A percentile compares a stretch with the other conserved stretches of the same genome.
These are phyloP conservation scores for Penicillium frequentans DNA, from an alignment of 2,329 filamentous ascomycete genomes.

Conservation along the genomic window DNA sequence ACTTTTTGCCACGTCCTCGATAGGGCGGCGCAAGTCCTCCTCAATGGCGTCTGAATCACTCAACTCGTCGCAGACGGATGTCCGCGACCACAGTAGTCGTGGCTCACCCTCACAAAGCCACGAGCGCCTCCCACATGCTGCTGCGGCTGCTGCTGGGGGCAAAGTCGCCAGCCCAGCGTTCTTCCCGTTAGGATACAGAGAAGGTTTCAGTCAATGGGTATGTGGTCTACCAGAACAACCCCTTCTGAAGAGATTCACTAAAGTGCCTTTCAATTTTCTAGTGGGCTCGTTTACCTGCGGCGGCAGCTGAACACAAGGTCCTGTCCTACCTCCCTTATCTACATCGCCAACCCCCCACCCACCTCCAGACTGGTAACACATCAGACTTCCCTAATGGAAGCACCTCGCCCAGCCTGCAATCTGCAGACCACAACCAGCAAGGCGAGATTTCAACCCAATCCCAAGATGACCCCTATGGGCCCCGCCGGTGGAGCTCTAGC, in stretches of 20 bases:
- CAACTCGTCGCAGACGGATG: constrained; percentile 31
- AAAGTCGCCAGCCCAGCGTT: constrained; percentile 32
- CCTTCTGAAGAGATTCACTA: constrained; percentile 9
- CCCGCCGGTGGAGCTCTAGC: constrained; percentile 79
- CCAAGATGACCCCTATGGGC: constrained; percentile 74
- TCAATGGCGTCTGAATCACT: constrained; percentile 40
- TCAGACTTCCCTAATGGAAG: constrained; percentile 26
- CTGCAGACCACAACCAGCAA: constrained; percentile 37
- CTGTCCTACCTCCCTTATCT: constrained; percentile 83
- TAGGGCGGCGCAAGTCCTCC: constrained; percentile 22
- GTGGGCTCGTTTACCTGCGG: constrained; percentile 85
- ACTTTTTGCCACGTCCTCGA: constrained; percentile 14
- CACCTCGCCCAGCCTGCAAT: constrained; percentile 32
- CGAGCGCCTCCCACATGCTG: constrained; percentile 31
- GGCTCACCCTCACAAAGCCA: constrained; percentile 16
- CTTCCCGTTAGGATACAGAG: constrained; percentile 89
- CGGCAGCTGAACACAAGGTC: constrained; percentile 82
- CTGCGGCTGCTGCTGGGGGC: constrained; percentile 29
- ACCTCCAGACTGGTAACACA: constrained; percentile 59
- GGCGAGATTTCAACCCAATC: constrained; percentile 51
- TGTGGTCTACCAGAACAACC: constrained; percentile 32
- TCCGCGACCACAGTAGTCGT: constrained; percentile 21
- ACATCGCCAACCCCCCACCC: constrained; percentile 64
- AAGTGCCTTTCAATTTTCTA: constrained; percentile 37
- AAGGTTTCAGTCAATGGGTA: constrained; percentile 90